These are phyloP conservation scores for Mucor lusitanicus DNA, from an alignment of 371 early-diverging fungal species.

Conservation along the genomic window DNA sequence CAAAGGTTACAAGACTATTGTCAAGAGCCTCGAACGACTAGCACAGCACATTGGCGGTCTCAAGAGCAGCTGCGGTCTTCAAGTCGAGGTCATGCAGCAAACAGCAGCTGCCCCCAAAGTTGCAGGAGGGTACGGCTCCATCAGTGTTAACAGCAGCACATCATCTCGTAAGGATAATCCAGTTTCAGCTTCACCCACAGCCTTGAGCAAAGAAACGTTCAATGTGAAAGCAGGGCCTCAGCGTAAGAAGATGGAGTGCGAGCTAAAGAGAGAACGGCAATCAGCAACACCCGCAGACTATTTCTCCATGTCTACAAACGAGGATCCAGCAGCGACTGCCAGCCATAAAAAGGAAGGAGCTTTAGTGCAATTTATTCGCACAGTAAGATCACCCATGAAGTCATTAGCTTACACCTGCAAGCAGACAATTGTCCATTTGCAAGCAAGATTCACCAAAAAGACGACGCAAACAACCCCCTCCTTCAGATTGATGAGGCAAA, in stretches of 20 bases:
- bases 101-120: not conserved
- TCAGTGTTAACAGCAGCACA: not conserved
- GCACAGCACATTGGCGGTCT: conserved; percentile 67
- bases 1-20: conserved; percentile 39
- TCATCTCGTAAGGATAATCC: not conserved
- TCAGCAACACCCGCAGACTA: not conserved
- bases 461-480: conserved; percentile 27
- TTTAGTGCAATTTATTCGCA: conserved; percentile 51
- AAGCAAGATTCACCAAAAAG: conserved; percentile 38
- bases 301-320: not conserved
- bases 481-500: conserved; percentile 35
- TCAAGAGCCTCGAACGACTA: conserved; percentile 56
- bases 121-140: not conserved
- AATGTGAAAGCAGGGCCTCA: conserved; percentile 24
- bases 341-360: conserved; percentile 20
- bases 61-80: conserved; percentile 63
- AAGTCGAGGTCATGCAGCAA: conserved; percentile 54
- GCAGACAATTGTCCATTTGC: conserved; percentile 53
- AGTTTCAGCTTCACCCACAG: not conserved
- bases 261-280: conserved; percentile 19
- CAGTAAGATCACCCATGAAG: conserved; percentile 57
- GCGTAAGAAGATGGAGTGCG: conserved; percentile 26
- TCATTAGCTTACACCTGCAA: conserved; percentile 63
- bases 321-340: too few relatives aligned
- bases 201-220: not conserved